phyloP scores from a whole-genome alignment of 257 asterid species.

The Gentiana straminea region DNA sequence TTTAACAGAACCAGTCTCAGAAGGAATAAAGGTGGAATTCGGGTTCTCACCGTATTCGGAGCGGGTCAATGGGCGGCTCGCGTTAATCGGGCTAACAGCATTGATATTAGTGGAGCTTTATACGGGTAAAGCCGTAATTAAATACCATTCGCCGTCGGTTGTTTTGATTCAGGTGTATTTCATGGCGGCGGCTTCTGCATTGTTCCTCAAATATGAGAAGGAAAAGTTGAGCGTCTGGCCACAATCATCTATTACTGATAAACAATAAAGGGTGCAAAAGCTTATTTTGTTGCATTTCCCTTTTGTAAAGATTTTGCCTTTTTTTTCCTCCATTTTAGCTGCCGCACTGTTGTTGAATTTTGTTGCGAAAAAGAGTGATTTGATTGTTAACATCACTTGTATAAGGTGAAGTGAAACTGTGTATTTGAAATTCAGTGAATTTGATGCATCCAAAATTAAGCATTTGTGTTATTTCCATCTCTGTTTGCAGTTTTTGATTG shows the following conservation, averaged over 20 bases:
- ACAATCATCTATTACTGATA: not conserved
- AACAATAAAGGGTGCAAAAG: too few relatives aligned
- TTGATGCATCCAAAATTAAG: too few relatives aligned
- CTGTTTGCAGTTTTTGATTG: too few relatives aligned
- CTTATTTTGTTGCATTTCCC: not conserved
- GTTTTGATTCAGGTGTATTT: conserved; percentile 72
- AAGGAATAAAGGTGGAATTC: conserved; percentile 74
- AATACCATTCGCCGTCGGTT: conserved; percentile 77
- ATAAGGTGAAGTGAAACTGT: too few relatives aligned
- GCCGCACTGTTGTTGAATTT: too few relatives aligned
- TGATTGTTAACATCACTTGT: too few relatives aligned
- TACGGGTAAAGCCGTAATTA: conserved; percentile 72
- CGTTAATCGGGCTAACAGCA: conserved; percentile 68
- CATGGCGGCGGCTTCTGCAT: conserved; percentile 73
- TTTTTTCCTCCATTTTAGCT: too few relatives aligned
- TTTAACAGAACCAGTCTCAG: conserved; percentile 56
- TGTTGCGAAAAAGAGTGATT: too few relatives aligned
- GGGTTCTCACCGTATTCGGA: conserved; percentile 88
- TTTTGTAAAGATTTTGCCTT: not conserved
- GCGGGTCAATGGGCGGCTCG: conserved; percentile 70
- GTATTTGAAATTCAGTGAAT: too few relatives aligned
- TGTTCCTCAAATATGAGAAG: conserved; percentile 71
- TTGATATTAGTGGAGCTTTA: conserved; percentile 83
- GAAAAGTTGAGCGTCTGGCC: conserved; percentile 85
- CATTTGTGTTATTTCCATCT: too few relatives aligned